phyloP scores from a whole-genome alignment of 495 filamentous ascomycete species.

The Xylaria cubensis region DNA sequence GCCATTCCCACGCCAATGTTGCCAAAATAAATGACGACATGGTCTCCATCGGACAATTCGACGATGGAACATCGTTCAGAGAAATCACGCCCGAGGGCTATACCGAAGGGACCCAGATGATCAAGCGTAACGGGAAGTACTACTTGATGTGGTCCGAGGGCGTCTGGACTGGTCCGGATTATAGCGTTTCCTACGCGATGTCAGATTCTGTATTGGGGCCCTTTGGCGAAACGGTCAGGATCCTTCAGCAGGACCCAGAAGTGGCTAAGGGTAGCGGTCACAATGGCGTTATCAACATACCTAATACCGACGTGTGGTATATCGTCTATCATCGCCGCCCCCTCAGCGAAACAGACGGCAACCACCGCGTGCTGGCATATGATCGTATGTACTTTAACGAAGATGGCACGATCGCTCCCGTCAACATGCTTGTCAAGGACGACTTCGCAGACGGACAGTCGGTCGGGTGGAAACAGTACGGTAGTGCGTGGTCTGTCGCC shows the following conservation, averaged over 20 bases:
- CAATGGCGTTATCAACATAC: conserved; percentile 50
- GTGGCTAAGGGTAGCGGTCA: conserved; percentile 53
- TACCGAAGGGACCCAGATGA: conserved; percentile 53
- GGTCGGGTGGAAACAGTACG: conserved; percentile 40
- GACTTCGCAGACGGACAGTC: conserved; percentile 44
- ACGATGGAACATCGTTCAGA: conserved; percentile 40
- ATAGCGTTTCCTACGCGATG: conserved; percentile 56
- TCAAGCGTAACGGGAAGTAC: conserved; percentile 51
- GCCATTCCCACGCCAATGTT: conserved; percentile 52
- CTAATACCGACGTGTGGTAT: conserved; percentile 54
- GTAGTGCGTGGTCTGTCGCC: conserved; percentile 27
- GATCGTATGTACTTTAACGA: conserved; percentile 57
- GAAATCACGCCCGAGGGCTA: conserved; percentile 54
- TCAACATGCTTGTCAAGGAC: conserved; percentile 52
- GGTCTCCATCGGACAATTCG: conserved; percentile 44
- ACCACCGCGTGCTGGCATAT: conserved; percentile 54
- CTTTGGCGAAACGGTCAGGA: conserved; percentile 46
- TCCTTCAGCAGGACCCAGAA: conserved; percentile 47
- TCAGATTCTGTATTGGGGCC: conserved; percentile 51
- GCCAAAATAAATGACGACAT: conserved; percentile 55
- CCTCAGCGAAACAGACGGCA: conserved; percentile 48
- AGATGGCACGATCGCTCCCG: conserved; percentile 47
- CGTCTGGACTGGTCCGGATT: conserved; percentile 52
- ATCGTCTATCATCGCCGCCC: conserved; percentile 57
- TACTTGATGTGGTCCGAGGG: conserved; percentile 59